Conservation (phyloP, 1,284 basidiomycete genomes). For the Sphagnurus paluster region DNA sequence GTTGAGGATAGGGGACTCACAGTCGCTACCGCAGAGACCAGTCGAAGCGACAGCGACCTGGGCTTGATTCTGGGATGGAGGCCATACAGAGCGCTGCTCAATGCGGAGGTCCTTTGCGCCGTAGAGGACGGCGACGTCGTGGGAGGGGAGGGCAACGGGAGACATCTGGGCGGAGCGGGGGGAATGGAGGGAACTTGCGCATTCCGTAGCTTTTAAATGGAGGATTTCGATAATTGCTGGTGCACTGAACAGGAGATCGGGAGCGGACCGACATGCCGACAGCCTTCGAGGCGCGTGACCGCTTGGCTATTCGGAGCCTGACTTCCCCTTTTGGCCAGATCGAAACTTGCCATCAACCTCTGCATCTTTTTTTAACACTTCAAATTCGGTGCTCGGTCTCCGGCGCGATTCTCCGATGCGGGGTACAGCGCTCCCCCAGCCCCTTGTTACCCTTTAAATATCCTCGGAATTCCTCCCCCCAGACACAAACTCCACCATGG, state of each 20-base stretch:
- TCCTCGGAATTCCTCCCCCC: not conserved
- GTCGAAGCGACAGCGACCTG: conserved; percentile 80
- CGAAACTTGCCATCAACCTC: not conserved
- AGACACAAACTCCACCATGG: conserved; percentile 24
- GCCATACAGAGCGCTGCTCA: conserved; percentile 67
- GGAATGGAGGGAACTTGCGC: conserved; percentile 18
- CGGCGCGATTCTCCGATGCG: conserved; percentile 23
- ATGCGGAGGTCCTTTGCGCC: conserved; percentile 71
- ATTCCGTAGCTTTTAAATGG: conserved; percentile 27
- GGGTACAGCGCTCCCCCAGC: conserved; percentile 4
- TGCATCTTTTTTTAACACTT: conserved; percentile 1
- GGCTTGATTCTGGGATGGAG: conserved; percentile 66
- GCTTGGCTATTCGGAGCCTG: conserved; percentile 1
- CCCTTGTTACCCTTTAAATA: conserved; percentile 1
- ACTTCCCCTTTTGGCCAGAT: conserved; percentile 6
- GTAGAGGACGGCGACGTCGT: conserved; percentile 69
- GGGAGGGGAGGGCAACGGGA: conserved; percentile 52
- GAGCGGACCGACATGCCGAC: conserved; percentile 19
- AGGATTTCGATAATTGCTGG: conserved; percentile 14
- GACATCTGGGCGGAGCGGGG: conserved; percentile 46
- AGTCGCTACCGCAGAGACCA: conserved; percentile 89
- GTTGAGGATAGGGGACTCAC: conserved; percentile 50
- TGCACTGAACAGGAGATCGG: conserved; percentile 21
- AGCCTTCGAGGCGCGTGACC: not conserved
- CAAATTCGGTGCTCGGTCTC: conserved; percentile 11